phyloP scores from a whole-genome alignment of 441 rosid genomes.

The Isatis lusitanica region DNA sequence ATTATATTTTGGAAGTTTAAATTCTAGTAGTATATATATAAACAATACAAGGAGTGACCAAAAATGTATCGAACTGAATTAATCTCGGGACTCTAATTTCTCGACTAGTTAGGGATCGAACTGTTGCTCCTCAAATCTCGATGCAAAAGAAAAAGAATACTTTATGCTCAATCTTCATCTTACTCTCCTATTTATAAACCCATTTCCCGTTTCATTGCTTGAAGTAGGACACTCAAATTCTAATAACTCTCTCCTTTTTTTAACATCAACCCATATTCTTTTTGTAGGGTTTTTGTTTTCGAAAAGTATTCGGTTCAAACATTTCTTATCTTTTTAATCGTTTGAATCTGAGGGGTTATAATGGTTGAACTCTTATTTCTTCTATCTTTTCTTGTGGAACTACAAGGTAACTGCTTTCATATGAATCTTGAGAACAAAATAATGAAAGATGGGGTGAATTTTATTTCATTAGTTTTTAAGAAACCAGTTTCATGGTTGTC shows the following conservation, averaged over 20 bases:
- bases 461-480: constrained; percentile 35
- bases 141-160: not conserved
- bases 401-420: constrained; percentile 32
- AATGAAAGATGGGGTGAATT: constrained; percentile 39
- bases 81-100: not conserved
- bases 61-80: not conserved
- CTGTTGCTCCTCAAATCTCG: constrained; percentile 32
- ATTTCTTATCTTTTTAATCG: not conserved
- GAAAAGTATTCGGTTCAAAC: not conserved
- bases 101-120: not conserved
- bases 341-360: not conserved
- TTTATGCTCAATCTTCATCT: not conserved
- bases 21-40: not conserved
- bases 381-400: constrained; percentile 28
- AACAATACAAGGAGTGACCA: not conserved
- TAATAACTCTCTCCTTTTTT: not conserved
- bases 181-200: constrained; percentile 8
- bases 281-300: constrained; percentile 13
- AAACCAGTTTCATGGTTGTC: constrained; percentile 45
- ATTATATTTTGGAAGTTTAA: not conserved
- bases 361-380: constrained; percentile 35
- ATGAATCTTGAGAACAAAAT: constrained; percentile 38
- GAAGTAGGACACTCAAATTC: not conserved
- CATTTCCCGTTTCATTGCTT: not conserved
- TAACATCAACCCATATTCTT: constrained; percentile 8